phyloP scores from a whole-genome alignment of 345 rosid species.

The Zanthoxylum bungeanum region DNA sequence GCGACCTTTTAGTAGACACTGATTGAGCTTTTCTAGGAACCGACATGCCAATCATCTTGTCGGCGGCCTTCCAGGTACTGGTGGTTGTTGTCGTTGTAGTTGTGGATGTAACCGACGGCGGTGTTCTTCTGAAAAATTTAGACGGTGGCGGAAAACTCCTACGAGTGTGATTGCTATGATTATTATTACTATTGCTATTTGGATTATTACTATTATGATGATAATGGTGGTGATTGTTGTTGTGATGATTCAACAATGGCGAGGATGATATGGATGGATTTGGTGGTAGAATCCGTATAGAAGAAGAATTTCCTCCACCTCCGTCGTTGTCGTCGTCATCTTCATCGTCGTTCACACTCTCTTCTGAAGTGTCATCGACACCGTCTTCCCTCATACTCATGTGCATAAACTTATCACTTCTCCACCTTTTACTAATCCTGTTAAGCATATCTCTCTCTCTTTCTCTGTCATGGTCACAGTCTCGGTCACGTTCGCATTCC shows the following conservation, averaged over 20 bases:
- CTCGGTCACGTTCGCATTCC: slow-evolving; percentile 64
- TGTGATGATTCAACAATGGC: slow-evolving; percentile 51
- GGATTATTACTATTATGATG: slow-evolving; percentile 26
- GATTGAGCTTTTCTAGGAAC: slow-evolving; percentile 99
- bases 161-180: slow-evolving; percentile 39
- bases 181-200: slow-evolving; percentile 1
- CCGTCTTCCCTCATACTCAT: slow-evolving; percentile 68
- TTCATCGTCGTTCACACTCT: slow-evolving; percentile 89
- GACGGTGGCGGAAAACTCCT: slow-evolving; percentile 62
- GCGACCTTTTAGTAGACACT: slow-evolving; percentile 92
- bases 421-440: slow-evolving; percentile 70
- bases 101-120: slow-evolving; percentile 37
- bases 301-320: slow-evolving; percentile 38
- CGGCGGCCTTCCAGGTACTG: slow-evolving; percentile 68
- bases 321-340: slow-evolving; percentile 73
- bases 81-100: slow-evolving; percentile 9
- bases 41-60: slow-evolving; percentile 93
- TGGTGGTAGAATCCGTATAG: slow-evolving; percentile 77
- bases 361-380: slow-evolving; percentile 79
- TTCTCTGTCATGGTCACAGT: slow-evolving; percentile 56
- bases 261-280: slow-evolving; percentile 46
- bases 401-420: slow-evolving; percentile 71
- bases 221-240: slow-evolving; percentile 25
- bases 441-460: slow-evolving; percentile 78
- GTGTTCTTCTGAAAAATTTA: slow-evolving; percentile 52